phyloP scores from a whole-genome alignment of 176 grass and related monocot species.

The Tillandsia fasciculata region DNA sequence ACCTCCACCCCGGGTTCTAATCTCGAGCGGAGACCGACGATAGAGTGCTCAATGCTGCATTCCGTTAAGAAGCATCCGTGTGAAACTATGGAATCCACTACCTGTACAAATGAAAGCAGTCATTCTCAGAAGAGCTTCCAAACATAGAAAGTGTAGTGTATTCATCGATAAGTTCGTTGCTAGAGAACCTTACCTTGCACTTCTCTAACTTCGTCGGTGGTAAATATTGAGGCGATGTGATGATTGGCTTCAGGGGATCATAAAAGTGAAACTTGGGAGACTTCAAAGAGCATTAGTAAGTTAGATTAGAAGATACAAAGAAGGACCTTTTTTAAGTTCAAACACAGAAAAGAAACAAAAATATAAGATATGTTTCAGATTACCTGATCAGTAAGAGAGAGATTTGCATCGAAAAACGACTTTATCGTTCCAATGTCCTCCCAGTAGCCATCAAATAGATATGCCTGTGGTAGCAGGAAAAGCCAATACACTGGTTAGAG shows the following conservation, averaged over 20 bases:
- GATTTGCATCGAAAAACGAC: conserved; percentile 79
- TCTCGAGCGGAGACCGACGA: conserved; percentile 65
- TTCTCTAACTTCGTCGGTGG: conserved; percentile 69
- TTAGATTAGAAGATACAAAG: not conserved
- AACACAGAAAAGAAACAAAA: not conserved
- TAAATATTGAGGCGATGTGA: conserved; percentile 64
- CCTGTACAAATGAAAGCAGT: conserved; percentile 24
- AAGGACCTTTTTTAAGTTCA: not conserved
- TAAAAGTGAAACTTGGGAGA: conserved; percentile 63
- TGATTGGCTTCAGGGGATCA: conserved; percentile 64
- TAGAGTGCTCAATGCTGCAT: conserved; percentile 58
- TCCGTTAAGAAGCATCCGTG: conserved; percentile 68
- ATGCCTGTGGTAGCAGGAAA: conserved; percentile 28
- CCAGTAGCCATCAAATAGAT: conserved; percentile 80
- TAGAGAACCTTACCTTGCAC: conserved; percentile 41
- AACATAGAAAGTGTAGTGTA: not conserved
- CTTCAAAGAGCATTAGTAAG: conserved; percentile 25
- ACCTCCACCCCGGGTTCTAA: conserved; percentile 53
- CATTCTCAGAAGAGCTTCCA: not conserved
- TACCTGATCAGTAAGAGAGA: conserved; percentile 69
- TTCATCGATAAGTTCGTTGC: not conserved
- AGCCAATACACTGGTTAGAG: not conserved
- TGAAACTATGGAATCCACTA: conserved; percentile 70
- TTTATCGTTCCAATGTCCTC: conserved; percentile 85
- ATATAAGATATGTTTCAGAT: not conserved